These are phyloP conservation scores for Vachellia pachyceras DNA, from an alignment of 306 rosid genomes.

Conservation along the genomic window DNA sequence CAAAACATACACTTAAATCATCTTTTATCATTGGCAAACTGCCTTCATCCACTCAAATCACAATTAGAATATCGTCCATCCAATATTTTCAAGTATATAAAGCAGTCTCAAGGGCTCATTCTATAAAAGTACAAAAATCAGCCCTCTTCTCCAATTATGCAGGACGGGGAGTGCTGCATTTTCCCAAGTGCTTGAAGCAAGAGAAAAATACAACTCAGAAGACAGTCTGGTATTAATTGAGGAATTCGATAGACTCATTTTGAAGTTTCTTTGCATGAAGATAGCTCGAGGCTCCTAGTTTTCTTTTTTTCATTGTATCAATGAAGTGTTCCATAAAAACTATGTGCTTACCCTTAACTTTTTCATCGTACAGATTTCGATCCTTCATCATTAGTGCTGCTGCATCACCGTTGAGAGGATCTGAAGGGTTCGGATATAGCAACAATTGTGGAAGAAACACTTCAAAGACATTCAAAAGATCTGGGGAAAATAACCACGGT, in stretches of 20 bases:
- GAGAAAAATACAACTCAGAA: not conserved
- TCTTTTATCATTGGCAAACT: slow-evolving; percentile 17
- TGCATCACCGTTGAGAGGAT: slow-evolving; percentile 96
- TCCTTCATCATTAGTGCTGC: slow-evolving; percentile 97
- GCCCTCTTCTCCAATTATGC: not conserved
- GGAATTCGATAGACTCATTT: slow-evolving; percentile 7
- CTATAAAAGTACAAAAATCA: slow-evolving; percentile 8
- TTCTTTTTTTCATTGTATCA: not conserved
- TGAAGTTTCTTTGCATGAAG: not conserved
- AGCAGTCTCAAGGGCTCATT: slow-evolving; percentile 27
- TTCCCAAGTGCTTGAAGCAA: not conserved
- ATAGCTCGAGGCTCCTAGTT: not conserved
- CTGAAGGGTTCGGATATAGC: slow-evolving; percentile 97
- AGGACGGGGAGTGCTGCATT: not conserved
- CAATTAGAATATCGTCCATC: not conserved
- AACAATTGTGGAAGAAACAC: slow-evolving; percentile 97
- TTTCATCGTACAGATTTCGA: slow-evolving; percentile 74
- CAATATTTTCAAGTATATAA: slow-evolving; percentile 18
- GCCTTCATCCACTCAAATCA: slow-evolving; percentile 31
- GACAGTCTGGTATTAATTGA: not conserved
- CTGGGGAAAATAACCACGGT: slow-evolving; percentile 59
- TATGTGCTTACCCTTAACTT: slow-evolving; percentile 80
- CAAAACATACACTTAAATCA: slow-evolving; percentile 38
- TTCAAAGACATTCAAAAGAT: slow-evolving; percentile 93
- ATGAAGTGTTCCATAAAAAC: not conserved